Base-by-base conservation (phyloP, 805 yeast genomes). In the Metschnikowia cubensis region DNA sequence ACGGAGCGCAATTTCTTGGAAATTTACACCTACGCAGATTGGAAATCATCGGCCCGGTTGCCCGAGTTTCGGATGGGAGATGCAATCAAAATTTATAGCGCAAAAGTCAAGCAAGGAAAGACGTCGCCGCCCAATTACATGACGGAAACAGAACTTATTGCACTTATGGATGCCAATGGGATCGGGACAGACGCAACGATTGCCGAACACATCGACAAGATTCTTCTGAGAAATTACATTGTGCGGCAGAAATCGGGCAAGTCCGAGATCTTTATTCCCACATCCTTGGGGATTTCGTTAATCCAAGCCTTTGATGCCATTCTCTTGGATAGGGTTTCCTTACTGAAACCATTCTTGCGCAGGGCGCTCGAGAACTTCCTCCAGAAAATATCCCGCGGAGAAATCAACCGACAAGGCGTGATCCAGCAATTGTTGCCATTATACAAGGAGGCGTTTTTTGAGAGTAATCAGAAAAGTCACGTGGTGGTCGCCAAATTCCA, bases 121-220 rank as follows among this genome's bases (percentile, higher is more conserved):
- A 94, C 99, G 0, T 62, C 84, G 0, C 83, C 97, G 0, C 99
- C 99, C 0, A 67, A 70, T 29, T 85, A 83, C 47, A 77, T 94
- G 75, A 92, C 98, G 0, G 99, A 94, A 65, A 77, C 96, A 0
- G 99, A 92, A 62, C 74, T 94, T 20, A 89, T 94, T 68, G 85
- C 89, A 8, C 70, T 94, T 42, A 94, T 94, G 99, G 98, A 95
- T 70, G 87, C 83, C 10, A 94, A 94, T 66, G 98, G 98, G 0
- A 94, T 94, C 41, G 99, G 99, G 2, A 94, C 99, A 0, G 99
- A 94, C 71, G 99, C 99, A 0, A 94, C 99, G 0, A 95, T 94
- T 67, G 99, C 98, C 0, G 99, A 94, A 39, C 99, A 94, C 67
- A 94, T 94, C 35, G 90, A 87, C 50, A 91, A 87, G 62, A 83